Evolutionary conservation across 2,329 filamentous ascomycete genomes (phyloP).

Genomic region (Phoma herbarum): DNA sequence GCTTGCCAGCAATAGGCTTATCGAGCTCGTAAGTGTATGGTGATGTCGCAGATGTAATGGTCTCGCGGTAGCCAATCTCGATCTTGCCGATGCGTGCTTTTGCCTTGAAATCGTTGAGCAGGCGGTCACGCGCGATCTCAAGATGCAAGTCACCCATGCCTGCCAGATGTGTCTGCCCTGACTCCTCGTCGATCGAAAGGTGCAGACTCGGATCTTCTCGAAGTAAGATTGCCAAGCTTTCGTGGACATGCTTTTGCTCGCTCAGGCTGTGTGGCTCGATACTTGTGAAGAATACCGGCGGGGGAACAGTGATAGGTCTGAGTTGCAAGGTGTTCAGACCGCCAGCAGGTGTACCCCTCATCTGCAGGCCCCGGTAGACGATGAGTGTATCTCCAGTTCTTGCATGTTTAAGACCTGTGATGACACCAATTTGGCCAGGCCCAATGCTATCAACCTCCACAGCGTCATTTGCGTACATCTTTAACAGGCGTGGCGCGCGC

Average conservation of each 20-base stretch:
- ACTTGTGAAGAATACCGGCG: conserved; percentile 95
- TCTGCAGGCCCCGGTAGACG: conserved; percentile 70
- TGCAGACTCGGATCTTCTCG: conserved; percentile 93
- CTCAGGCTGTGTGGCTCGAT: conserved; percentile 81
- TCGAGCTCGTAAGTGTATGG: conserved; percentile 74
- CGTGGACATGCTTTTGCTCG: conserved; percentile 81
- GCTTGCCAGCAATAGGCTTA: conserved; percentile 79
- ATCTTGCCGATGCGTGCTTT: conserved; percentile 88
- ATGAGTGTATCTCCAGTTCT: conserved; percentile 93
- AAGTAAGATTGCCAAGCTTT: conserved; percentile 78
- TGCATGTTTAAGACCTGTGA: conserved; percentile 88
- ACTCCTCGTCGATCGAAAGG: conserved; percentile 85
- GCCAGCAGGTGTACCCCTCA: conserved; percentile 70
- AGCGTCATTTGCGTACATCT: conserved; percentile 88
- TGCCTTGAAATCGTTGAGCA: conserved; percentile 88
- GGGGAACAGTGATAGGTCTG: conserved; percentile 86
- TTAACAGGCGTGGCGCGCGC: conserved; percentile 79
- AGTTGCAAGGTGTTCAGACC: conserved; percentile 80
- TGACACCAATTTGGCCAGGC: conserved; percentile 91
- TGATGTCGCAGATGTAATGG: conserved; percentile 66
- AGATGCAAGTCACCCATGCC: conserved; percentile 97
- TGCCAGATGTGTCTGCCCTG: conserved; percentile 89
- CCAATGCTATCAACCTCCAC: conserved; percentile 82
- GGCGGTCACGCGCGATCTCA: conserved; percentile 87
- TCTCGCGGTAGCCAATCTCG: conserved; percentile 94